Evolutionary conservation across 108 stramenopile genomes (phyloP).

Genomic region (Cylindrotheca closterium): DNA sequence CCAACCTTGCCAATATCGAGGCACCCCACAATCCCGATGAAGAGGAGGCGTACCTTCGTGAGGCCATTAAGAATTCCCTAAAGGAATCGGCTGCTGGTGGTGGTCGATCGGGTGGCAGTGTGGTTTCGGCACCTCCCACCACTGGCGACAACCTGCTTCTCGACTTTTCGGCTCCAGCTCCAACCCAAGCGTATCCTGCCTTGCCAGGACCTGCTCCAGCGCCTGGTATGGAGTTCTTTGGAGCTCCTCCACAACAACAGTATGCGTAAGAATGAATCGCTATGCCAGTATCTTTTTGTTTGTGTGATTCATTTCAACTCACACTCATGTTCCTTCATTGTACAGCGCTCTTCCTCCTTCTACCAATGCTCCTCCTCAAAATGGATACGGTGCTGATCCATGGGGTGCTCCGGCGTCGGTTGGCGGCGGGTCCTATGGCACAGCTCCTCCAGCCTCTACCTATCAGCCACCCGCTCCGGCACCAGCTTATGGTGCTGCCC

Average conservation of each 20-base stretch:
- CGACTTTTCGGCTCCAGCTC: constrained; percentile 59
- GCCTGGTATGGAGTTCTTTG: constrained; percentile 17
- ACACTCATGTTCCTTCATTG: constrained; percentile 23
- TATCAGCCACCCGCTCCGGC: constrained; percentile 11
- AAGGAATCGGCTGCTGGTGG: constrained; percentile 17
- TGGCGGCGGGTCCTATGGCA: constrained; percentile 1
- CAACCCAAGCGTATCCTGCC: constrained; percentile 2
- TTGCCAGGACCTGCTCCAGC: constrained; percentile 11
- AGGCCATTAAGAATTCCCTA: constrained; percentile 81
- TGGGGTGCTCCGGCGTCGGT: constrained; percentile 9
- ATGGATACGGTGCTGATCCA: constrained; percentile 5
- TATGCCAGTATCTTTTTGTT: neutral
- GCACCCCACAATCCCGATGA: constrained; percentile 85
- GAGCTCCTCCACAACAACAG: constrained; percentile 20
- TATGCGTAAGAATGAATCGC: constrained; percentile 21
- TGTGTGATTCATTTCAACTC: neutral
- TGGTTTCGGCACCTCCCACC: constrained; percentile 10
- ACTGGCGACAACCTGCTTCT: constrained; percentile 49
- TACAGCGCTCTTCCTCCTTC: constrained; percentile 43
- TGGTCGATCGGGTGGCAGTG: constrained; percentile 4
- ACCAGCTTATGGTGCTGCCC: constrained; percentile 14
- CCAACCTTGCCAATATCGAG: constrained; percentile 63
- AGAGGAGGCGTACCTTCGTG: constrained; percentile 81
- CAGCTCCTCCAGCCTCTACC: constrained; percentile 4
- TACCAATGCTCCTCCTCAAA: constrained; percentile 16